Base-by-base conservation (phyloP, 306 rosid species). In the Dryas drummondii region DNA sequence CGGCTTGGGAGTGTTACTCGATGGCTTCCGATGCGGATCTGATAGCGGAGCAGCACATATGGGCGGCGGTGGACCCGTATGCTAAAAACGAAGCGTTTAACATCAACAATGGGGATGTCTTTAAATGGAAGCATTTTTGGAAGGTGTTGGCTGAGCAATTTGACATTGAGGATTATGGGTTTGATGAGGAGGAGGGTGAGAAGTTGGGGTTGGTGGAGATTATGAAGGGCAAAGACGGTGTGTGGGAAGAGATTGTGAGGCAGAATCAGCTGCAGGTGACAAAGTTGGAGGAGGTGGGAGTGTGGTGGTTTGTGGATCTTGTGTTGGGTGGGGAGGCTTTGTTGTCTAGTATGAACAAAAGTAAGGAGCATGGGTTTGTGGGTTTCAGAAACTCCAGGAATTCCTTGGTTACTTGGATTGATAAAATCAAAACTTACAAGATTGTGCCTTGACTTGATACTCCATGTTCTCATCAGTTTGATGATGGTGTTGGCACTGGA, bases 1-100 rank as follows among this genome's bases (percentile, higher is more conserved):
- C 2, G 26, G 83, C 80, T 5, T 88, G 92, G 92, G 88, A 87
- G 47, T 9, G 61, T 45, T 90, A 79, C 52, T 52, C 66, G 2
- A 59, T 9, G 47, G 85, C 71, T 42, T 84, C 92, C 2, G 96
- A 90, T 70, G 92, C 90, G 0, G 92, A 90, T 86, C 73, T 90
- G 82, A 80, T 90, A 6, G 97, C 94, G 3, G 97, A 91, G 86
- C 97, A 91, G 66, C 94, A 91, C 2, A 87, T 88, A 22, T 88
- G 93, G 97, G 91, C 92, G 0, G 89, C 89, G 72, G 97, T 88
- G 71, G 97, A 91, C 53, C 92, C 90, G 1, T 72, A 88, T 47
- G 91, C 92, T 1, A 67, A 76, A 68, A 87, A 91, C 65, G 92
- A 91, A 40, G 92, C 88, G 0, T 91, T 91, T 17, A 91, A 91